Base-by-base conservation (phyloP, 768 basidiomycete genomes). In the Tephrocybe sp. region DNA sequence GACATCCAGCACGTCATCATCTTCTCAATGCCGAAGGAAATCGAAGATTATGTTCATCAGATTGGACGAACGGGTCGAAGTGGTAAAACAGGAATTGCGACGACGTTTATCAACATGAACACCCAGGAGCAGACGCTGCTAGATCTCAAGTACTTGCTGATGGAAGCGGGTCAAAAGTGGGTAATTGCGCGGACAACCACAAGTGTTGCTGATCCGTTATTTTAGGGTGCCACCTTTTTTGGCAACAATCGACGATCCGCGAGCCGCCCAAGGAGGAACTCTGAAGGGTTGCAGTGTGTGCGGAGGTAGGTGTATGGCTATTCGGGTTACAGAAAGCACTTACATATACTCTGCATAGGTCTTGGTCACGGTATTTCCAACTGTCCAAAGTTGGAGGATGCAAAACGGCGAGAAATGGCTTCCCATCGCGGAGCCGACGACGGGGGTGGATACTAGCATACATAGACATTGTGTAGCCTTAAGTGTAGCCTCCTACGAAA, bases 1-100 rank as follows among this genome's bases (percentile, higher is more conserved):
- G 97, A 98, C 62, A 96, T 99, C 51, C 94, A 98, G 60, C 97
- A 98, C 65, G 95, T 98, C 64, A 98, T 99, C 69, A 98, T 98
- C 54, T 99, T 95, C 67, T 86, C 90, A 25, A 98, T 99, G 97
- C 97, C 97, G 0, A 99, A 98, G 68, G 97, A 99, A 73, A 99
- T 99, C 55, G 97, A 99, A 69, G 97, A 99, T 67, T 99, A 99
- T 61, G 96, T 98, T 42, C 97, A 99, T 73, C 96, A 99, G 69
- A 98, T 98, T 57, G 97, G 97, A 22, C 89, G 97, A 52, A 99
- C 97, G 6, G 97, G 97, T 44, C 85, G 97, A 58, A 93, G 90
- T 57, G 97, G 97, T 18, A 98, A 98, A 68, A 99, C 97, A 1
- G 97, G 97, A 44, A 98, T 99, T 48, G 96, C 97, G 26, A 99